Evolutionary conservation across 106 monocot species (phyloP), one percentile per base, ranked within the genome.

Genomic region (Hemerocallis citrina): DNA sequence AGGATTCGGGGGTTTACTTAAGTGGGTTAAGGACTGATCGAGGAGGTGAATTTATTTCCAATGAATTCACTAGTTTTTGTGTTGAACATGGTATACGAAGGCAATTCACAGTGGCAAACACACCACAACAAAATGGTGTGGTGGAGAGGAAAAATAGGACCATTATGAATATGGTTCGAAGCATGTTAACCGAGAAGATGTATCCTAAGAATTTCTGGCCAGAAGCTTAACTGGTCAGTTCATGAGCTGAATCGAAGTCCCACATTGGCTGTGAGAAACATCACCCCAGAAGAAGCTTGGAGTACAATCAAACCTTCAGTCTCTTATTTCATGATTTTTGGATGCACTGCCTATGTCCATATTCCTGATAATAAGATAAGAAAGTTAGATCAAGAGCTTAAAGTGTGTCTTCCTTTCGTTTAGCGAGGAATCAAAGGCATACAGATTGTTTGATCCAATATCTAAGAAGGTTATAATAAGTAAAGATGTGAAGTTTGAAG

Each of bases 401-500:
- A 48, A 34, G 22, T 64, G 9, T 20, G 49, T 64, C 16, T 49
- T 34, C n/a, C 34, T 64, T 38, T 35, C 22, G 23, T 58, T 37
- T n/a, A 58, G 11, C 6, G 34, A 22, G 36, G 36, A 58, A 33
- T 58, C 36, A 12, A 38, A 58, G 17, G 58, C 3, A 16, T 58
- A 38, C 3, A 35, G 57, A 3, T 8, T 27, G 1, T 29, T 19
- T 20, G 35, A 57, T 57, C 57, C 57, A 2, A 57, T 37, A 6
- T 37, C 47, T 20, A 35, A 64, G 11, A 8, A 48, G 22, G 2
- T 64, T 1, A 0, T 48, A 13, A 3, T 64, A 0, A 34, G 13
- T n/a, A 31, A 48, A 20, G 48, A 64, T 64, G 63, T 48, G 15
- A 35, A 20, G 24, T 63, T 63, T 49, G 34, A 64, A 21, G 63